Conservation (phyloP, 768 basidiomycete species). For the Tremella mesenterica region DNA sequence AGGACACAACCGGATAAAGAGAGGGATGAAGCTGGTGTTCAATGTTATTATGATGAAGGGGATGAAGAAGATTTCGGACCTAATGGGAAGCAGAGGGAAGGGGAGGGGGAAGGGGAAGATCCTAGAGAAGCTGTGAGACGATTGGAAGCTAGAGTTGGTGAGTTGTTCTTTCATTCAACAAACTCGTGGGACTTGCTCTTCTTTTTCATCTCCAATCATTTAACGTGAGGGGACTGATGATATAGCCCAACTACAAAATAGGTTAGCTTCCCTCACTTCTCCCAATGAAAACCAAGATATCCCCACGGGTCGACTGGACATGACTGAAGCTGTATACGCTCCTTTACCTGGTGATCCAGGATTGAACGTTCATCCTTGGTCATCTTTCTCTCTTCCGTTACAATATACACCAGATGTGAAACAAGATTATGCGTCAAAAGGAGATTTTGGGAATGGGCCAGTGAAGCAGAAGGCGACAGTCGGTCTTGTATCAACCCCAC, state of each 20-base stretch:
- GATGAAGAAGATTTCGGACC: conserved; percentile 43
- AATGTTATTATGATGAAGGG: conserved; percentile 35
- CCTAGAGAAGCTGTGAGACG: conserved; percentile 7
- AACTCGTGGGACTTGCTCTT: neutral
- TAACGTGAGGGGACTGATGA: too few relatives aligned
- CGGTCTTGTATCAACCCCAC: neutral
- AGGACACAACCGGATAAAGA: conserved; percentile 24
- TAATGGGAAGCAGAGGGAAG: conserved; percentile 21
- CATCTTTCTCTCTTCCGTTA: neutral
- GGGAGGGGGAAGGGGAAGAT: conserved; percentile 9
- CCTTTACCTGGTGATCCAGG: neutral
- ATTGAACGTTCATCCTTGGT: neutral
- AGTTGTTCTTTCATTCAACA: neutral
- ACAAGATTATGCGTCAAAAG: neutral
- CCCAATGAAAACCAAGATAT: too few relatives aligned
- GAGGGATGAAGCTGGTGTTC: conserved; percentile 20
- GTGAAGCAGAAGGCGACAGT: too few relatives aligned
- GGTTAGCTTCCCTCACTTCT: too few relatives aligned
- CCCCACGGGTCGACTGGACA: too few relatives aligned
- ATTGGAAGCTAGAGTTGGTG: conserved; percentile 26
- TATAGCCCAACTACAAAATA: too few relatives aligned
- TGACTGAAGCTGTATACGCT: too few relatives aligned
- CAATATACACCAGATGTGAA: neutral
- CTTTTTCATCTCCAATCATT: too few relatives aligned
- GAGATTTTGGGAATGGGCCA: neutral